Evolutionary conservation across 2,329 filamentous ascomycete genomes (phyloP).

Genomic region (Colletotrichum eleusines): DNA sequence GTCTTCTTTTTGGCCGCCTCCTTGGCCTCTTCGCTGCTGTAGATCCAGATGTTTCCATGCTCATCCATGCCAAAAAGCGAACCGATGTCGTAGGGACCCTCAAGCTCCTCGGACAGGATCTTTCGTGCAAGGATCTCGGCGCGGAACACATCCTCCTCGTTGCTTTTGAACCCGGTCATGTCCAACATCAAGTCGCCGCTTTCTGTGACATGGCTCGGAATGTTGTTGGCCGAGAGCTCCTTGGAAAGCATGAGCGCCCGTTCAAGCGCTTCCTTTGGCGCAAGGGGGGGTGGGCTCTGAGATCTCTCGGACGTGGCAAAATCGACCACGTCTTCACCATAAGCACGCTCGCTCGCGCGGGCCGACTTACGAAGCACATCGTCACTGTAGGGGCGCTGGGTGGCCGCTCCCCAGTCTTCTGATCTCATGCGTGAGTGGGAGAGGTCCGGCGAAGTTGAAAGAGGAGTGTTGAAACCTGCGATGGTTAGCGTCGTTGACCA

Average conservation of each 20-base stretch:
- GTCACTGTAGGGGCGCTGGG: slow-evolving; percentile 65
- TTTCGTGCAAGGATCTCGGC: slow-evolving; percentile 95
- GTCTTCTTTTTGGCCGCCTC: slow-evolving; percentile 82
- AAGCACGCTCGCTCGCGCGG: slow-evolving; percentile 52
- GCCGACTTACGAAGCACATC: slow-evolving; percentile 64
- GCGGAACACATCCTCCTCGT: slow-evolving; percentile 89
- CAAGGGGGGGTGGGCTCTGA: slow-evolving; percentile 80
- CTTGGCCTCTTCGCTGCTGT: slow-evolving; percentile 97
- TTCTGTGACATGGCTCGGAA: slow-evolving; percentile 92
- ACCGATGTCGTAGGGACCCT: slow-evolving; percentile 96
- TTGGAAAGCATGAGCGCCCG: slow-evolving; percentile 88
- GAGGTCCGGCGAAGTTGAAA: slow-evolving; percentile 66
- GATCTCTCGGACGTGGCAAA: slow-evolving; percentile 69
- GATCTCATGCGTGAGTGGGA: slow-evolving; percentile 59
- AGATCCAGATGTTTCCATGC: slow-evolving; percentile 98
- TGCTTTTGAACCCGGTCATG: slow-evolving; percentile 97
- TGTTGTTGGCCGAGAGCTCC: slow-evolving; percentile 89
- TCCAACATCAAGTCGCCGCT: slow-evolving; percentile 96
- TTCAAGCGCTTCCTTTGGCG: slow-evolving; percentile 80
- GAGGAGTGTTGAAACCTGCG: slow-evolving; percentile 64
- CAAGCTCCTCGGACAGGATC: slow-evolving; percentile 90
- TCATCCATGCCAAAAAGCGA: slow-evolving; percentile 95
- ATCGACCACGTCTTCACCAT: slow-evolving; percentile 52
- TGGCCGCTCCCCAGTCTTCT: slow-evolving; percentile 63
- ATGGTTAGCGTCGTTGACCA: neutral